A percentile compares a stretch with the other conserved stretches of the same genome.
Conservation (phyloP, 2,329 filamentous ascomycete species). For the Talaromyces sp. region DNA sequence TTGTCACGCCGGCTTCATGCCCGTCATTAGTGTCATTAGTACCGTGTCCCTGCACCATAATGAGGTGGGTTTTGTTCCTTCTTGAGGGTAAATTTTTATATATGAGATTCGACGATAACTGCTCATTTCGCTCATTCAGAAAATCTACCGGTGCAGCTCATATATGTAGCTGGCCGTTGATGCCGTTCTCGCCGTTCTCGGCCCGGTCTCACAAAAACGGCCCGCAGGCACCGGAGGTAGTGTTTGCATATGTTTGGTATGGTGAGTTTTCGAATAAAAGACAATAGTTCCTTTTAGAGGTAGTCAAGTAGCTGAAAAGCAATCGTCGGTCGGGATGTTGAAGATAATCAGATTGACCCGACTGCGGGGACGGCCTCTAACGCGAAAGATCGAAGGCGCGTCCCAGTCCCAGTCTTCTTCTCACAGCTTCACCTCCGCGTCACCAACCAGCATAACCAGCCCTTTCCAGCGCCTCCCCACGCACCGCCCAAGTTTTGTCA, state of each 20-base stretch:
- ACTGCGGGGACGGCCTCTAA: neutral
- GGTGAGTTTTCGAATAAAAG: neutral
- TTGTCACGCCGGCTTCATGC: conserved; percentile 2
- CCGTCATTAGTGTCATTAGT: neutral
- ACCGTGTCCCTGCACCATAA: neutral
- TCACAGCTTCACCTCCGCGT: neutral
- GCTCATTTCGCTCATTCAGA: neutral
- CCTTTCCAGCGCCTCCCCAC: neutral
- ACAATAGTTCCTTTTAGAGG: neutral
- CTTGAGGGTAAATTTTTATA: neutral
- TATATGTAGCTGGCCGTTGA: neutral
- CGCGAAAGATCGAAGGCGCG: neutral
- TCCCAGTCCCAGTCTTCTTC: neutral
- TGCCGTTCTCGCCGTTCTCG: neutral
- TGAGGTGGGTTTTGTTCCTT: neutral
- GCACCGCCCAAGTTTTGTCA: neutral
- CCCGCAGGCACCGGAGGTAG: neutral
- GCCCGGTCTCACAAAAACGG: neutral
- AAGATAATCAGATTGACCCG: neutral
- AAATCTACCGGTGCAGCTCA: neutral
- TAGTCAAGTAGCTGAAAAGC: neutral
- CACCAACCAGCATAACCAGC: neutral
- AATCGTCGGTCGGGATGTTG: neutral
- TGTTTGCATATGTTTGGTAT: neutral
- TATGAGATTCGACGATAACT: neutral